Evolutionary conservation across 441 rosid species (phyloP).

Genomic region (Corymbia citriodora): DNA sequence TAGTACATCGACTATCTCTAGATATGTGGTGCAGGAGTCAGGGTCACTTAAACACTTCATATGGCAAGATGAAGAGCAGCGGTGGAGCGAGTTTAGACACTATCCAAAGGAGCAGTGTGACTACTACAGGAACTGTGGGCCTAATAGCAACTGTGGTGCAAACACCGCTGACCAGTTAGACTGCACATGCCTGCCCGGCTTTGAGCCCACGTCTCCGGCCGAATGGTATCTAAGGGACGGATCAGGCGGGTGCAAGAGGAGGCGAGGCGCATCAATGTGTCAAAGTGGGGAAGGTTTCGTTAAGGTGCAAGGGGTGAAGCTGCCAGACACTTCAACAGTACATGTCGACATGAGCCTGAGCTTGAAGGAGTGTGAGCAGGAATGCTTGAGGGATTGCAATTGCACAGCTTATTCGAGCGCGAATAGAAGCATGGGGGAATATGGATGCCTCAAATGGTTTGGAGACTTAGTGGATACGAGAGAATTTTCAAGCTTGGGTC

Average conservation of each 20-base stretch:
- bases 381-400: constrained; percentile 53
- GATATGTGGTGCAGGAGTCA: constrained; percentile 11
- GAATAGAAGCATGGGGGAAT: constrained; percentile 21
- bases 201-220: constrained; percentile 33
- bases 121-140: constrained; percentile 42
- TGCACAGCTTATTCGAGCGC: constrained; percentile 65
- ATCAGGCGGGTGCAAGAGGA: constrained; percentile 44
- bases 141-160: constrained; percentile 45
- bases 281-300: constrained; percentile 52
- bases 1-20: constrained; percentile 7
- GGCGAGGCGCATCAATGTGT: constrained; percentile 24
- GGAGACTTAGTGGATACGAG: constrained; percentile 46
- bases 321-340: constrained; percentile 46
- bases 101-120: constrained; percentile 60
- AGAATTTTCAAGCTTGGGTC: constrained; percentile 30
- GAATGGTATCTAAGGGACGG: constrained; percentile 50
- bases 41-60: constrained; percentile 17
- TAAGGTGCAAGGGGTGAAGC: constrained; percentile 33
- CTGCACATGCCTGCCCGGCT: constrained; percentile 63
- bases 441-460: constrained; percentile 62
- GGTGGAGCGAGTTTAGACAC: constrained; percentile 35
- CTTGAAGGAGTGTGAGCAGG: constrained; percentile 33
- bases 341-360: constrained; percentile 40
- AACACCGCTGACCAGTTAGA: constrained; percentile 15
- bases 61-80: constrained; percentile 31